These are phyloP conservation scores for Fusarium mundagurra DNA, from an alignment of 2,329 filamentous ascomycete genomes.

Conservation along the genomic window DNA sequence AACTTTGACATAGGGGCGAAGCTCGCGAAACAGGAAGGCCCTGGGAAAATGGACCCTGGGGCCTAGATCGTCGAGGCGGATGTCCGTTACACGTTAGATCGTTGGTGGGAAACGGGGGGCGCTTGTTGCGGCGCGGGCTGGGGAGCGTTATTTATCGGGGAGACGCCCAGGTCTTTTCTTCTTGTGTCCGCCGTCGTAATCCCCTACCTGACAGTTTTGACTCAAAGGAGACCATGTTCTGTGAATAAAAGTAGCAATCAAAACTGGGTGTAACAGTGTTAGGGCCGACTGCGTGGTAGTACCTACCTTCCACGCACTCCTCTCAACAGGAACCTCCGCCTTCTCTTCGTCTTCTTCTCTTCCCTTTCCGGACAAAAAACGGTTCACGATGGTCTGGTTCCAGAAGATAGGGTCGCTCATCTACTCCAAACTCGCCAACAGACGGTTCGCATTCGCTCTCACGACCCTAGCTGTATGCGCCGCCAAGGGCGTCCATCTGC, in stretches of 20 bases:
- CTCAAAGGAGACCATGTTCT: no score
- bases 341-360: neutral
- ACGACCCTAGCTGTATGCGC: slow-evolving; percentile 44
- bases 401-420: slow-evolving; percentile 21
- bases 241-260: neutral
- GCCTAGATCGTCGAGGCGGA: slow-evolving; percentile 5
- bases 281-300: slow-evolving; percentile 3
- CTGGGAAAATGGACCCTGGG: neutral
- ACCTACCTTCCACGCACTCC: neutral
- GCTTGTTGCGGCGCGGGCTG: neutral
- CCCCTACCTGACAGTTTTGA: neutral
- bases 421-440: slow-evolving; percentile 42
- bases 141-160: slow-evolving; percentile 27
- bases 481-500: slow-evolving; percentile 47
- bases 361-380: neutral
- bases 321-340: neutral
- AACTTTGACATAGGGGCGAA: neutral
- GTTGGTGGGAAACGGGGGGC: neutral
- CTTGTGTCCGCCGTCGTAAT: neutral
- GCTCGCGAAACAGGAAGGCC: neutral
- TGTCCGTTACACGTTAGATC: slow-evolving; percentile 11
- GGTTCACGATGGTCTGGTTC: slow-evolving; percentile 5
- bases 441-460: slow-evolving; percentile 47
- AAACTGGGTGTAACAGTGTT: slow-evolving; percentile 15
- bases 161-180: neutral